phyloP scores from a whole-genome alignment of 164 flowering plant genomes.

The Berberis vulgaris region DNA sequence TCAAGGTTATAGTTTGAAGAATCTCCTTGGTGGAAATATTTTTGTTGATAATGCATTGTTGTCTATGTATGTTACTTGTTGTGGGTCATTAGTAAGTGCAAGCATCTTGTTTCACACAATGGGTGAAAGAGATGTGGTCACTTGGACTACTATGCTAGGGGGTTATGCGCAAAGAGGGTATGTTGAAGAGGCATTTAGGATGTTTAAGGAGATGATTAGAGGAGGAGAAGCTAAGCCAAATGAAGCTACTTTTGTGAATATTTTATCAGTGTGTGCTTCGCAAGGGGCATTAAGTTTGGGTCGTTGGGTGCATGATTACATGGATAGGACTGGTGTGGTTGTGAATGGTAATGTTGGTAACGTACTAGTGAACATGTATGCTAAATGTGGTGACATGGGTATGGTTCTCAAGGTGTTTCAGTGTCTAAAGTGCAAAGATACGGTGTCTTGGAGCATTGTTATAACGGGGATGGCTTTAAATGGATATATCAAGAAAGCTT shows the following conservation, averaged over 20 bases:
- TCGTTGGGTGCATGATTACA: slow-evolving; percentile 33
- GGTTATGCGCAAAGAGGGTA: slow-evolving; percentile 37
- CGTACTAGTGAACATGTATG: slow-evolving; percentile 43
- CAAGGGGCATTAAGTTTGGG: slow-evolving; percentile 42
- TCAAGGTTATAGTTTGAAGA: not conserved
- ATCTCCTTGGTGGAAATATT: not conserved
- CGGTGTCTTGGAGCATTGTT: slow-evolving; percentile 34
- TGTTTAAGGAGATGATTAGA: slow-evolving; percentile 34
- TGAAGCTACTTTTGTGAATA: slow-evolving; percentile 28
- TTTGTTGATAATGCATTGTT: slow-evolving; percentile 25
- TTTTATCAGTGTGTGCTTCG: slow-evolving; percentile 49
- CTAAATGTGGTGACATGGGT: slow-evolving; percentile 37
- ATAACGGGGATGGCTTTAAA: slow-evolving; percentile 30
- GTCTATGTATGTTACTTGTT: slow-evolving; percentile 6
- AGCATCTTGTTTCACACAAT: slow-evolving; percentile 12
- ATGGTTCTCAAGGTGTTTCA: slow-evolving; percentile 31
- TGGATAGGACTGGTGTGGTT: slow-evolving; percentile 18
- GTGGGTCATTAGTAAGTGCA: slow-evolving; percentile 12
- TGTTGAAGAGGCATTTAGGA: slow-evolving; percentile 31
- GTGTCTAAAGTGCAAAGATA: slow-evolving; percentile 30
- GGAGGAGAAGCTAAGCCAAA: slow-evolving; percentile 23
- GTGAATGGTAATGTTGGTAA: slow-evolving; percentile 29
- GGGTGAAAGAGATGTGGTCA: slow-evolving; percentile 14
- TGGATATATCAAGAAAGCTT: slow-evolving; percentile 25
- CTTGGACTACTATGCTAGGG: slow-evolving; percentile 33